Conservation (phyloP, 306 rosid species). For the Phaseolus lunatus region DNA sequence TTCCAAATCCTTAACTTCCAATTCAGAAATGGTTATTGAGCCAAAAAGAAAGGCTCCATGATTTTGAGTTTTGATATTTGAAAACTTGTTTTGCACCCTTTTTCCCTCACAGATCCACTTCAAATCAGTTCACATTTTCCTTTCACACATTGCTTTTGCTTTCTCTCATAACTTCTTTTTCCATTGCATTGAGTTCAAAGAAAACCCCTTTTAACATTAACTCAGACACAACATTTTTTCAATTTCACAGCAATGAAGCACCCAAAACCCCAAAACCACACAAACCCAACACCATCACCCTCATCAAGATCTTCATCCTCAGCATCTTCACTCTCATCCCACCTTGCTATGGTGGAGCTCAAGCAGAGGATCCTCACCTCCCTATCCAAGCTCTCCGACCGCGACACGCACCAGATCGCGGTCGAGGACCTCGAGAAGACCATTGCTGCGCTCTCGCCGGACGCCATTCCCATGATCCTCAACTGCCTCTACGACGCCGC, state of each 20-base stretch:
- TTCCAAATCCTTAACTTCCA: no score
- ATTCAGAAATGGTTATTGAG: no score
- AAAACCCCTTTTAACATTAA: neutral
- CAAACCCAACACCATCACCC: conserved; percentile 46
- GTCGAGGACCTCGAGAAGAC: conserved; percentile 84
- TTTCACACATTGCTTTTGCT: conserved; percentile 41
- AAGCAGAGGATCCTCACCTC: conserved; percentile 89
- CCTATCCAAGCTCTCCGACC: conserved; percentile 85
- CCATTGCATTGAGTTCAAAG: neutral
- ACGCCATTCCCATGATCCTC: conserved; percentile 82
- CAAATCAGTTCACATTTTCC: conserved; percentile 40
- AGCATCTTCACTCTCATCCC: conserved; percentile 68
- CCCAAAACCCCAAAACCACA: conserved; percentile 62
- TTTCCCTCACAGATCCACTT: conserved; percentile 8
- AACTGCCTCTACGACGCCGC: conserved; percentile 87
- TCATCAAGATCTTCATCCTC: conserved; percentile 56
- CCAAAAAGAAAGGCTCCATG: neutral
- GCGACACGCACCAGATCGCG: conserved; percentile 97
- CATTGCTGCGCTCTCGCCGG: conserved; percentile 64
- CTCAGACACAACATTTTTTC: neutral
- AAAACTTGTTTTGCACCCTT: conserved; percentile 3
- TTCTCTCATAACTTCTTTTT: neutral
- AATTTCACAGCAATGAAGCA: conserved; percentile 31
- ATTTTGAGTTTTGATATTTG: neutral
- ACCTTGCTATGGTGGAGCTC: conserved; percentile 91